Evolutionary conservation across 352 stramenopile genomes (phyloP), one percentile per base, ranked within the genome.

Genomic region (Globisporangium cystogenes): DNA sequence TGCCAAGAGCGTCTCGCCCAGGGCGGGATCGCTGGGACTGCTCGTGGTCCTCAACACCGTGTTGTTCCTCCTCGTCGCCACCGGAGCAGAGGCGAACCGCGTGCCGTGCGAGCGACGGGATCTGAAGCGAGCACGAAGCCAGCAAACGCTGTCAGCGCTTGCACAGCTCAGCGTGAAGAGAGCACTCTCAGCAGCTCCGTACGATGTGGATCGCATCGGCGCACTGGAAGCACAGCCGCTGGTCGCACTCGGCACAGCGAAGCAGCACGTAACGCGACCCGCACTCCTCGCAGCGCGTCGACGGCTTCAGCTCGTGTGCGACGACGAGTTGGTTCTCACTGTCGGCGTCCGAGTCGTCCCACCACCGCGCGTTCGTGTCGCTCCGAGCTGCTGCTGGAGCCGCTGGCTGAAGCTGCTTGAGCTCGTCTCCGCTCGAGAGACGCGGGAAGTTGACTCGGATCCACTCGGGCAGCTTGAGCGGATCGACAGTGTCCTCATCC

Each of bases 201-300:
- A 91, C 81, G 23, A 91, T 87, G 52, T 91, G 81, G 33, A 91
- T 86, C 51, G 81, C 81, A 50, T 91, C 76, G 2, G 72, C 68
- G 58, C 81, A 91, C 35, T 53, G 58, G 46, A 78, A 82, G 62
- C 81, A 91, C 1, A 91, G 57, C 16, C 48, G 50, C 16, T 74
- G 64, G 5, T 12, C 40, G 55, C 81, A 91, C 20, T 89, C 70
- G 24, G 48, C 26, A 44, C 81, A 91, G 15, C 15, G 23, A 12
- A 86, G 74, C 7, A 33, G 18, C 21, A 48, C 55, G 0, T 0
- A 4, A 4, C 68, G 67, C 20, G 56, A 45, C n/a, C 40, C 53
- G 53, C 81, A 91, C 58, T 91, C 81, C 49, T 87, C 76, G 37
- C 81, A 91, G 15, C 24, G 18, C 12, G 21, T n/a, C 23, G 21